A percentile compares a stretch with the other conserved stretches of the same genome.
These are phyloP conservation scores for Curvularia lunata DNA, from an alignment of 2,329 filamentous ascomycete species.

Conservation along the genomic window DNA sequence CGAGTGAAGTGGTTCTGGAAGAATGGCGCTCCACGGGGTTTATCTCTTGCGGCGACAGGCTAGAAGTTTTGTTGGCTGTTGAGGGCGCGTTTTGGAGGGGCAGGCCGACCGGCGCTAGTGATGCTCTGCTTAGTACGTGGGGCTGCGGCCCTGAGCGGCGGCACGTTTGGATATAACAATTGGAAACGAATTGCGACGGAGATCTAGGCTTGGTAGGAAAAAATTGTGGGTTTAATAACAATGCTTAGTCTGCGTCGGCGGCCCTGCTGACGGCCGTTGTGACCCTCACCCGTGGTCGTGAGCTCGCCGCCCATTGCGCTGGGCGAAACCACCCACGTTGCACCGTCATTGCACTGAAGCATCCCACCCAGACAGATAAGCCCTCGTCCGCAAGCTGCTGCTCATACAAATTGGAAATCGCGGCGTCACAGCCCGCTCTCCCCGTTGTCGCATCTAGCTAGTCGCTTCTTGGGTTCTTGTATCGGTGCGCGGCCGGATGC, in stretches of 20 bases:
- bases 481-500: constrained; percentile 35
- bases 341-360: constrained; percentile 27
- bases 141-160: constrained; percentile 28
- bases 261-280: constrained; percentile 20
- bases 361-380: constrained; percentile 41
- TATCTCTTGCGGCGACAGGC: constrained; percentile 28
- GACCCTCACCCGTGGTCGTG: constrained; percentile 11
- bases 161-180: constrained; percentile 23
- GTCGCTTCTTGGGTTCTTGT: constrained; percentile 11
- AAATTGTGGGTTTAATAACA: constrained; percentile 13
- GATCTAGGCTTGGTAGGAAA: constrained; percentile 9
- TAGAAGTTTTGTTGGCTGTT: constrained; percentile 34
- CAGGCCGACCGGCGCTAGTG: constrained; percentile 27
- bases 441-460: constrained; percentile 21
- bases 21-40: constrained; percentile 28
- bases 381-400: constrained; percentile 26
- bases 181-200: constrained; percentile 22
- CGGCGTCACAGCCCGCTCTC: constrained; percentile 20
- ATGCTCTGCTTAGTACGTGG: constrained; percentile 29
- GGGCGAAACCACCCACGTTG: constrained; percentile 34
- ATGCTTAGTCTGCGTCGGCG: constrained; percentile 13
- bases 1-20: constrained; percentile 6
- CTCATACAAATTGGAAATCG: constrained; percentile 36
- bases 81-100: constrained; percentile 33
- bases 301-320: constrained; percentile 27